phyloP scores from a whole-genome alignment of 495 filamentous ascomycete genomes.

The Aspergillus wentii region DNA sequence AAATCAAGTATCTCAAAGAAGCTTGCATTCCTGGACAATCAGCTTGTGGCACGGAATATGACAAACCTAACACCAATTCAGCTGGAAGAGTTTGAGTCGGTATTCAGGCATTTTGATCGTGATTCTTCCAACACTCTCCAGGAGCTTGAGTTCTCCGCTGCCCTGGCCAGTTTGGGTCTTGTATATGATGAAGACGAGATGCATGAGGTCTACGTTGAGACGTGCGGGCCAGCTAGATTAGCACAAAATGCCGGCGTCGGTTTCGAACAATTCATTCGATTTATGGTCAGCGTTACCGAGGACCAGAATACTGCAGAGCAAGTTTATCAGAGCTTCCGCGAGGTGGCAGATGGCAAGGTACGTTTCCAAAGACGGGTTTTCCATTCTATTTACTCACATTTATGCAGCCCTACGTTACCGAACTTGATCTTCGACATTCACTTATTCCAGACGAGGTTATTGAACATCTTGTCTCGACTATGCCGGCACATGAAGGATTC shows the following conservation, averaged over 20 bases:
- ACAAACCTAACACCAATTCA: conserved; percentile 98
- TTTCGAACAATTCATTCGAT: conserved; percentile 97
- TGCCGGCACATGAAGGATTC: conserved; percentile 75
- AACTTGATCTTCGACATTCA: conserved; percentile 90
- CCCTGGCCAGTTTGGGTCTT: conserved; percentile 84
- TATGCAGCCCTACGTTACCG: conserved; percentile 82
- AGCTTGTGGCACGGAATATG: conserved; percentile 95
- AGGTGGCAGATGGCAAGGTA: conserved; percentile 95
- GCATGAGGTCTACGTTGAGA: conserved; percentile 82
- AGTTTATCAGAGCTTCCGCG: conserved; percentile 92
- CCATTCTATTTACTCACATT: conserved; percentile 7
- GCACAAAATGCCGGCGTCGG: conserved; percentile 60
- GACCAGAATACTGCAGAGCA: conserved; percentile 98
- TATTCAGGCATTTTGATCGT: conserved; percentile 97
- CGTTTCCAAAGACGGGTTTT: conserved; percentile 11
- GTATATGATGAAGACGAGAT: conserved; percentile 96
- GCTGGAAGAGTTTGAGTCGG: conserved; percentile 94
- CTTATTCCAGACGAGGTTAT: conserved; percentile 94
- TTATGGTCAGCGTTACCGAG: conserved; percentile 98
- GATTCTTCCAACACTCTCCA: conserved; percentile 85
- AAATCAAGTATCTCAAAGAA: conserved; percentile 90
- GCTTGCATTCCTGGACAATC: conserved; percentile 93
- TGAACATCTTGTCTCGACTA: conserved; percentile 80
- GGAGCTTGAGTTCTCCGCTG: conserved; percentile 92
- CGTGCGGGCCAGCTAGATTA: conserved; percentile 50